phyloP scores from a whole-genome alignment of 305 asterid species.

The Fraxinus greggii region DNA sequence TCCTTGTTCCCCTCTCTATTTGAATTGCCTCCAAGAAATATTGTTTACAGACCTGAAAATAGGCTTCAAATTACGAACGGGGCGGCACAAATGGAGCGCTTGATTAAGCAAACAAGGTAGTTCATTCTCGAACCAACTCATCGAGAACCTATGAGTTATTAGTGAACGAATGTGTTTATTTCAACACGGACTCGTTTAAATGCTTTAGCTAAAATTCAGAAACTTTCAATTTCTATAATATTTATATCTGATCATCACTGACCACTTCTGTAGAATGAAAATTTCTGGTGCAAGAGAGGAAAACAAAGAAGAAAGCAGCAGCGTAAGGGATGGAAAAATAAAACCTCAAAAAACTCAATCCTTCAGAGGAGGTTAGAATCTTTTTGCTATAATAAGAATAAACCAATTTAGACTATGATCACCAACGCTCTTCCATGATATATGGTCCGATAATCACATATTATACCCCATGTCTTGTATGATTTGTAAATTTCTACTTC shows the following conservation, averaged over 20 bases:
- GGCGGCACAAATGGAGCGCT: slow-evolving; percentile 38
- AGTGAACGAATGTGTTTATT: not conserved
- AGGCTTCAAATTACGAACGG: slow-evolving; percentile 17
- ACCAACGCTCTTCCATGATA: not conserved
- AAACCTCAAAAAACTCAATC: slow-evolving; percentile 48
- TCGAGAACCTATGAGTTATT: not conserved
- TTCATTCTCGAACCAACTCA: not conserved
- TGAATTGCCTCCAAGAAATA: slow-evolving; percentile 34
- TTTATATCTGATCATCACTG: not conserved
- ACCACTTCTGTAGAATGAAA: slow-evolving; percentile 37
- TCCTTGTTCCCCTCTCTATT: slow-evolving; percentile 34
- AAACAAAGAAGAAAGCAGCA: slow-evolving; percentile 45
- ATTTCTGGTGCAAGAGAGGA: slow-evolving; percentile 36
- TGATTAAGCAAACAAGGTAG: slow-evolving; percentile 37
- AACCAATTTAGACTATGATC: not conserved
- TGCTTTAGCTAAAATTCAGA: not conserved
- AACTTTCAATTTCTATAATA: not conserved
- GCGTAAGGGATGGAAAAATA: slow-evolving; percentile 36
- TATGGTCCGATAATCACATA: not conserved
- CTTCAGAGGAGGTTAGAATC: slow-evolving; percentile 40
- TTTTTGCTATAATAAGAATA: not conserved
- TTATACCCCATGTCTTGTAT: too few species aligned
- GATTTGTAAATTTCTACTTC: not conserved
- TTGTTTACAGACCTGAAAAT: not conserved
- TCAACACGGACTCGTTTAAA: not conserved